These are phyloP conservation scores for Rhizopus arrhizus DNA, from an alignment of 371 early-diverging fungal genomes.

Conservation along the genomic window DNA sequence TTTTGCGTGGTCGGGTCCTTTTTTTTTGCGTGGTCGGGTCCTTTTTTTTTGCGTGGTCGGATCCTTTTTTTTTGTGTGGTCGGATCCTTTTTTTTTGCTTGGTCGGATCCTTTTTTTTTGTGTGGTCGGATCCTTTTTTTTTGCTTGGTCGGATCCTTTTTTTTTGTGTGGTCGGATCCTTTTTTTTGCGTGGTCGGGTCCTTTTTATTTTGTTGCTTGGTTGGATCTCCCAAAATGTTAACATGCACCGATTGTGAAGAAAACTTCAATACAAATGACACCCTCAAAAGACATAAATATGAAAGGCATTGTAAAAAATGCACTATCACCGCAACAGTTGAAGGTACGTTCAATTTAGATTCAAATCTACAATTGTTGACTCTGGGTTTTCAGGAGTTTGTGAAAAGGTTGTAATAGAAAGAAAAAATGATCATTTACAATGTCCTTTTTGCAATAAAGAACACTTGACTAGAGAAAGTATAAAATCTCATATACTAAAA, in stretches of 20 bases:
- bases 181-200: too few relatives aligned
- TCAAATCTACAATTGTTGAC: not conserved
- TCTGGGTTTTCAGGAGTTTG: too few relatives aligned
- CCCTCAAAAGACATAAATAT: not conserved
- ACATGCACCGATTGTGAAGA: not conserved
- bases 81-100: too few relatives aligned
- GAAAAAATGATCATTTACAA: constrained; percentile 6
- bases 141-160: too few relatives aligned
- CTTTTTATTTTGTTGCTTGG: not conserved
- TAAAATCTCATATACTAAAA: constrained; percentile 9
- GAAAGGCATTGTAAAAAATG: not conserved
- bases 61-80: too few relatives aligned
- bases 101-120: too few relatives aligned
- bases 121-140: too few relatives aligned
- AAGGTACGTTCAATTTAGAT: not conserved
- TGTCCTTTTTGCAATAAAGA: constrained; percentile 6
- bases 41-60: too few relatives aligned
- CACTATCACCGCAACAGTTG: not conserved
- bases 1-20: too few relatives aligned
- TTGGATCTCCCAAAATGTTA: not conserved
- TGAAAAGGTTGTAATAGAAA: not conserved
- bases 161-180: too few relatives aligned
- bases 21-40: too few relatives aligned
- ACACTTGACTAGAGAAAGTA: constrained; percentile 6
- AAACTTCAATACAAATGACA: not conserved